These are phyloP conservation scores for Gastrolobium villosum DNA, from an alignment of 306 rosid genomes.

Conservation along the genomic window DNA sequence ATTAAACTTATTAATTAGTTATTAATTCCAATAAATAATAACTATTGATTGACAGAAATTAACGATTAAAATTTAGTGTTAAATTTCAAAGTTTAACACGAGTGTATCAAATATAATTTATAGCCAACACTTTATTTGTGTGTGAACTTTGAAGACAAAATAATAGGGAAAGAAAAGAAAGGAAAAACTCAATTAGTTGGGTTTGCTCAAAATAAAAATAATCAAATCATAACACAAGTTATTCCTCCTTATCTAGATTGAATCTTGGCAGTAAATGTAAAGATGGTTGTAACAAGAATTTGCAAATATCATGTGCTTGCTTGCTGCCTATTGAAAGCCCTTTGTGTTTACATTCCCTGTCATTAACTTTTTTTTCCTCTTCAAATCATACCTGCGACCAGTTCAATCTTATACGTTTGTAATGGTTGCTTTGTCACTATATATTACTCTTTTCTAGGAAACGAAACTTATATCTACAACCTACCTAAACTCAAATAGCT, in stretches of 20 bases:
- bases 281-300: conserved; percentile 28
- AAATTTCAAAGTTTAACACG: too few relatives aligned
- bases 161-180: too few relatives aligned
- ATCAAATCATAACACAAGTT: conserved; percentile 9
- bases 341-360: neutral
- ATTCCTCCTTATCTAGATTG: neutral
- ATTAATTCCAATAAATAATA: too few relatives aligned
- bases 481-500: neutral
- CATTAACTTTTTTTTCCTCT: neutral
- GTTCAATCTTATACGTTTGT: conserved; percentile 3
- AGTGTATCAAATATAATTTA: too few relatives aligned
- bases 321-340: conserved; percentile 20
- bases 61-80: too few relatives aligned
- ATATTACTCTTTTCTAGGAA: conserved; percentile 14
- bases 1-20: too few relatives aligned
- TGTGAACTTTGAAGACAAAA: too few relatives aligned
- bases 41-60: too few relatives aligned
- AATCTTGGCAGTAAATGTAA: conserved; percentile 32
- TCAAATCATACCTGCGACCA: conserved; percentile 1
- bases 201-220: neutral
- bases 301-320: conserved; percentile 12
- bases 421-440: neutral
- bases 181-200: too few relatives aligned
- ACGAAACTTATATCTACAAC: neutral
- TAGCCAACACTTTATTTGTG: too few relatives aligned